phyloP scores from a whole-genome alignment of 257 asterid genomes.

The Nicotiana undulata region DNA sequence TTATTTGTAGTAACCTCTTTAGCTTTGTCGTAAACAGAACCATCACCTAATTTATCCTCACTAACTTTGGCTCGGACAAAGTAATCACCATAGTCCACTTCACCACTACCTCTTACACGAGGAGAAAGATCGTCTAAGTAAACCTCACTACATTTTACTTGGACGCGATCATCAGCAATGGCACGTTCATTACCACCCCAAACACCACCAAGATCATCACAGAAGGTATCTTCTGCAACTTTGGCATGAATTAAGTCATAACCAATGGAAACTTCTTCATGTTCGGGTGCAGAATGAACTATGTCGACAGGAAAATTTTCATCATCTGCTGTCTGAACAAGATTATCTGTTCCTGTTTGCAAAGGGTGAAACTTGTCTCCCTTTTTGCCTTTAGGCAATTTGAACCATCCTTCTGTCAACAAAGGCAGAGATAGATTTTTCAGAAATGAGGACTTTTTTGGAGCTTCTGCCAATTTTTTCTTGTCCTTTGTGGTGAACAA shows the following conservation, averaged over 20 bases:
- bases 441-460: conserved; percentile 38
- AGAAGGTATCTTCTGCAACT: conserved; percentile 4
- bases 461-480: conserved; percentile 19
- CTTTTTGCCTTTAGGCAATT: conserved; percentile 39
- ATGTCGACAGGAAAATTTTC: conserved; percentile 15
- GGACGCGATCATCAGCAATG: background rate
- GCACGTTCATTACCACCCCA: background rate
- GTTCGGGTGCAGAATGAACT: background rate
- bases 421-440: conserved; percentile 51
- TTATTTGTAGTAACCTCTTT: background rate
- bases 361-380: conserved; percentile 6
- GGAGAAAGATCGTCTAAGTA: background rate
- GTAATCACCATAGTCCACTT: background rate
- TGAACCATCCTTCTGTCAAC: conserved; percentile 59
- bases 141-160: conserved; percentile 3
- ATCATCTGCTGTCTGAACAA: conserved; percentile 12
- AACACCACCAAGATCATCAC: background rate
- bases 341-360: conserved; percentile 11
- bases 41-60: conserved; percentile 12
- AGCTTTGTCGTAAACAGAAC: conserved; percentile 5
- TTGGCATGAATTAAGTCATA: conserved; percentile 17
- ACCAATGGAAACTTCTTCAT: background rate
- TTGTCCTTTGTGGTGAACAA: conserved; percentile 31
- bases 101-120: background rate
- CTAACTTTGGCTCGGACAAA: background rate